A percentile compares a stretch with the other conserved stretches of the same genome.
phyloP scores from a whole-genome alignment of 306 rosid genomes.

The Citrullus mucosospermus region DNA sequence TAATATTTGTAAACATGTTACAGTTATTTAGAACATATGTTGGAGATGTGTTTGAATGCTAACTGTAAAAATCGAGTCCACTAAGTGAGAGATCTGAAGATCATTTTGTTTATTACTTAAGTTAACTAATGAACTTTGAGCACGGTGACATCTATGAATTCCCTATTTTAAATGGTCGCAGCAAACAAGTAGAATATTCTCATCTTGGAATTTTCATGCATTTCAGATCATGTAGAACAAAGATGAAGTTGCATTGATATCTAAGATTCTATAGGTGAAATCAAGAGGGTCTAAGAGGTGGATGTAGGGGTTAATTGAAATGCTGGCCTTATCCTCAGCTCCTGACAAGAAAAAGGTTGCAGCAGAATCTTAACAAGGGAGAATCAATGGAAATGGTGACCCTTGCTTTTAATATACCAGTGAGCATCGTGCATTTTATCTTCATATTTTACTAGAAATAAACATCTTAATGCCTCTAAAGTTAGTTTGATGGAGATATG shows the following conservation, averaged over 20 bases:
- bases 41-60: neutral
- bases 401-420: conserved; percentile 8
- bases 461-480: neutral
- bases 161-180: neutral
- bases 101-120: neutral
- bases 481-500: conserved; percentile 6
- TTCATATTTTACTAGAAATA: neutral
- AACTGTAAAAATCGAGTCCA: neutral
- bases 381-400: conserved; percentile 11
- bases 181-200: conserved; percentile 15
- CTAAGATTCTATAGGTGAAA: conserved; percentile 12
- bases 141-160: neutral
- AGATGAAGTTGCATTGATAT: conserved; percentile 16
- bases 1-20: neutral
- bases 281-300: neutral
- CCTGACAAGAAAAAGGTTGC: neutral
- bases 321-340: conserved; percentile 10
- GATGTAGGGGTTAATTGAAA: neutral
- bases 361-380: conserved; percentile 5
- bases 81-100: neutral
- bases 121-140: neutral
- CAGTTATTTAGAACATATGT: neutral
- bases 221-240: conserved; percentile 16
- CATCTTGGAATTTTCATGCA: conserved; percentile 12
- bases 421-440: conserved; percentile 5